These are phyloP conservation scores for Parasarocladium wereldwijsianum DNA, from an alignment of 2,329 filamentous ascomycete species.

Conservation along the genomic window DNA sequence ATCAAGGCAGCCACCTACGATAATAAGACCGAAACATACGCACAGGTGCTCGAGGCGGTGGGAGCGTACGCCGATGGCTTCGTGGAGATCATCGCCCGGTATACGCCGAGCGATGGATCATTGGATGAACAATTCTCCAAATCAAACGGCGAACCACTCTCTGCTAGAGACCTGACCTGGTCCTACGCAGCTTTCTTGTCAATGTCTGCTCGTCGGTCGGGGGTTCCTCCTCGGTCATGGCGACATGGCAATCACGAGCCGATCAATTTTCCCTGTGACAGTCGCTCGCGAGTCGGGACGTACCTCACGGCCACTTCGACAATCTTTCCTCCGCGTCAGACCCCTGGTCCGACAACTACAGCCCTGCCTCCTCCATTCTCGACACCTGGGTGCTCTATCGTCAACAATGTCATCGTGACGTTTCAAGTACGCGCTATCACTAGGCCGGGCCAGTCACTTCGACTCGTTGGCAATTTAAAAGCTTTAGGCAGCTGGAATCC, in stretches of 20 bases:
- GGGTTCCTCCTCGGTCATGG: slow-evolving; percentile 43
- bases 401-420: slow-evolving; percentile 39
- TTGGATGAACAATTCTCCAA: slow-evolving; percentile 53
- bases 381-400: slow-evolving; percentile 20
- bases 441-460: slow-evolving; percentile 46
- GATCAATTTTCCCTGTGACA: slow-evolving; percentile 30
- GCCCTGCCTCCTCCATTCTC: slow-evolving; percentile 9
- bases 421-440: slow-evolving; percentile 48
- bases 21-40: slow-evolving; percentile 30
- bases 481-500: slow-evolving; percentile 50
- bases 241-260: slow-evolving; percentile 29
- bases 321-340: slow-evolving; percentile 34
- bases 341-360: slow-evolving; percentile 25
- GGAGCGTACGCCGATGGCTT: slow-evolving; percentile 46
- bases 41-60: slow-evolving; percentile 39
- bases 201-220: slow-evolving; percentile 39
- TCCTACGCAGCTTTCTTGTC: slow-evolving; percentile 59
- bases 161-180: slow-evolving; percentile 57
- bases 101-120: slow-evolving; percentile 46
- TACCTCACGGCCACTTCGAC: slow-evolving; percentile 34
- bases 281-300: slow-evolving; percentile 29
- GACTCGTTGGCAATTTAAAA: slow-evolving; percentile 43
- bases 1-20: slow-evolving; percentile 50
- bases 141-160: slow-evolving; percentile 36
- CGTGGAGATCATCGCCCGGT: slow-evolving; percentile 44